phyloP scores from a whole-genome alignment of 306 rosid genomes.

The Neltuma alba region DNA sequence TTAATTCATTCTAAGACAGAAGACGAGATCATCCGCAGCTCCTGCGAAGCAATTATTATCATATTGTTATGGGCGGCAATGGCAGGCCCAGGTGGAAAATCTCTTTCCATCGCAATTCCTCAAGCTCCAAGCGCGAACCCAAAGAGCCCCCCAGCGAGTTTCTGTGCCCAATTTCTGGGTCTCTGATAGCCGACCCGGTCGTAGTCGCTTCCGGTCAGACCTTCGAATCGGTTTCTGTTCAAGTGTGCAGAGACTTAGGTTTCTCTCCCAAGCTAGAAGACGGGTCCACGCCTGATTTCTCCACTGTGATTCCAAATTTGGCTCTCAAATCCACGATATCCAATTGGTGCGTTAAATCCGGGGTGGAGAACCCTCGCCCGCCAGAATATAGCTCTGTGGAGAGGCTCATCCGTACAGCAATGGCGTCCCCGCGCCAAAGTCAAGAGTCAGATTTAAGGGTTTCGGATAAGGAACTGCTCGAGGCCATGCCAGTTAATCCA shows the following conservation, averaged over 20 bases:
- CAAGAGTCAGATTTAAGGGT: constrained; percentile 38
- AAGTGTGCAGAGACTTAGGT: constrained; percentile 55
- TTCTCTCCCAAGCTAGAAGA: constrained; percentile 57
- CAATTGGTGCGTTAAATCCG: constrained; percentile 65
- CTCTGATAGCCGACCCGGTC: constrained; percentile 86
- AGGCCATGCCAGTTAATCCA: constrained; percentile 67
- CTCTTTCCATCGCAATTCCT: constrained; percentile 61
- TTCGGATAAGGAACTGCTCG: constrained; percentile 70
- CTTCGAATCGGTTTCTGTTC: constrained; percentile 70
- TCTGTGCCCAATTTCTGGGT: constrained; percentile 64
- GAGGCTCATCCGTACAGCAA: constrained; percentile 37
- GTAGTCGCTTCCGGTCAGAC: constrained; percentile 89
- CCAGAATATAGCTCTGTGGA: constrained; percentile 64
- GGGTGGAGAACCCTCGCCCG: constrained; percentile 40
- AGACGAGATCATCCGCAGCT: not conserved
- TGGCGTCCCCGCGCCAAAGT: constrained; percentile 31
- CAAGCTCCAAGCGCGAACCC: constrained; percentile 35
- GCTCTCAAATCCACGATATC: constrained; percentile 63
- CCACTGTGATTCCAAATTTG: constrained; percentile 59
- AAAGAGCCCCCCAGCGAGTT: constrained; percentile 61
- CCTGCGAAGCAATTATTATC: not conserved
- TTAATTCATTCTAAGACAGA: too few species aligned
- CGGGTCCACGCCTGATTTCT: constrained; percentile 80
- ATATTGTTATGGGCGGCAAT: constrained; percentile 16
- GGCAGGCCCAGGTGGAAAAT: constrained; percentile 59